Conservation (phyloP, 176 grass and related monocot genomes). For the Musa schizocarpa region DNA sequence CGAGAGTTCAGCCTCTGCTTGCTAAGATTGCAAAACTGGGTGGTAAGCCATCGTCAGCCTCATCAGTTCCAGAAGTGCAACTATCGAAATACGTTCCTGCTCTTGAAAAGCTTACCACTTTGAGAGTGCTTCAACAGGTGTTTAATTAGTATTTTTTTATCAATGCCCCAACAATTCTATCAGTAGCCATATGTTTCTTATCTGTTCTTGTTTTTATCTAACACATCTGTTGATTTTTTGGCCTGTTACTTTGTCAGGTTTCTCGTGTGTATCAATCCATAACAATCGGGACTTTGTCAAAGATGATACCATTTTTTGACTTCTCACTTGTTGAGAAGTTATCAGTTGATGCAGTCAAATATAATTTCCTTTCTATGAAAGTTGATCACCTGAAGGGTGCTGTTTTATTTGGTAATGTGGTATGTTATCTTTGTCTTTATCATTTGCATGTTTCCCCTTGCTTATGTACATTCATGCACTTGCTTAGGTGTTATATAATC, state of each 20-base stretch:
- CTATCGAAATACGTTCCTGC: slow-evolving; percentile 61
- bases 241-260: slow-evolving; percentile 40
- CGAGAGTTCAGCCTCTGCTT: slow-evolving; percentile 70
- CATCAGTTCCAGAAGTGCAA: slow-evolving; percentile 82
- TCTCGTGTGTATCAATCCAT: slow-evolving; percentile 82
- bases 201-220: neutral
- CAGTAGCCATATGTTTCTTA: neutral
- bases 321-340: slow-evolving; percentile 82
- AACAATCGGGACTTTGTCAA: slow-evolving; percentile 83
- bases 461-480: neutral
- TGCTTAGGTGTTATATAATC: neutral
- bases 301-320: slow-evolving; percentile 86
- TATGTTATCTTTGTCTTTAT: slow-evolving; percentile 24
- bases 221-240: neutral
- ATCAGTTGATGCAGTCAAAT: slow-evolving; percentile 86
- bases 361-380: slow-evolving; percentile 92
- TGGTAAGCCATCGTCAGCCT: slow-evolving; percentile 79
- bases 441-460: no score
- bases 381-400: slow-evolving; percentile 76
- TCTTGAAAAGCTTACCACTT: slow-evolving; percentile 71
- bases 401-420: slow-evolving; percentile 89
- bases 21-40: slow-evolving; percentile 76
- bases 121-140: slow-evolving; percentile 90
- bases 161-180: neutral
- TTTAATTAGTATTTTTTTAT: slow-evolving; percentile 5